Percentiles rank a stretch among this genome's conserved stretches.
phyloP scores from a whole-genome alignment of 352 stramenopile genomes.

The Phytophthora pluvialis region DNA sequence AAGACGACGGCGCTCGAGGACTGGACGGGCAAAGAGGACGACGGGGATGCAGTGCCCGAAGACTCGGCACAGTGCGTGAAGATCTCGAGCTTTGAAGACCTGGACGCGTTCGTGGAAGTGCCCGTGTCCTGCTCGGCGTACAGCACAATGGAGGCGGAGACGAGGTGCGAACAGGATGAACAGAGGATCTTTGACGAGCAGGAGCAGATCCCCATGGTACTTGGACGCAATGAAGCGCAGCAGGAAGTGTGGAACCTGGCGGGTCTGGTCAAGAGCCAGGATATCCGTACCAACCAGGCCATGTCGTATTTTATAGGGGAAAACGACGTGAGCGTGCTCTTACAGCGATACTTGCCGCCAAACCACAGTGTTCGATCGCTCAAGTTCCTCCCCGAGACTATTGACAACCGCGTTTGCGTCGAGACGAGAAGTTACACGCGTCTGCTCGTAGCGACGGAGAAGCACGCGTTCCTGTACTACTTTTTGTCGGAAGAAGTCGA shows the following conservation, averaged over 20 bases:
- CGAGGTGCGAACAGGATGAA: constrained; percentile 52
- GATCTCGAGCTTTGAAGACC: constrained; percentile 44
- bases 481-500: constrained; percentile 79
- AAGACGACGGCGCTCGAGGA: constrained; percentile 28
- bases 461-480: constrained; percentile 83
- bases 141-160: constrained; percentile 53
- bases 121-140: constrained; percentile 63
- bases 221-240: constrained; percentile 74
- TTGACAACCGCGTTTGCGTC: constrained; percentile 79
- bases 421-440: constrained; percentile 82
- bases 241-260: constrained; percentile 79
- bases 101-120: constrained; percentile 61
- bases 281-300: constrained; percentile 84
- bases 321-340: constrained; percentile 68
- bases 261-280: constrained; percentile 71
- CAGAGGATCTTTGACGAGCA: constrained; percentile 61
- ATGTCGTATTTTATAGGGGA: constrained; percentile 76
- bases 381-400: constrained; percentile 82
- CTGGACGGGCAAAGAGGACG: constrained; percentile 1
- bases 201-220: constrained; percentile 63
- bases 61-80: constrained; percentile 57
- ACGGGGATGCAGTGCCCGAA: constrained; percentile 34
- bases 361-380: constrained; percentile 76
- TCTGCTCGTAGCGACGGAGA: constrained; percentile 66
- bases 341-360: constrained; percentile 76